These are phyloP conservation scores for Blastobotrys americana DNA, from an alignment of 805 yeast species.

Conservation along the genomic window DNA sequence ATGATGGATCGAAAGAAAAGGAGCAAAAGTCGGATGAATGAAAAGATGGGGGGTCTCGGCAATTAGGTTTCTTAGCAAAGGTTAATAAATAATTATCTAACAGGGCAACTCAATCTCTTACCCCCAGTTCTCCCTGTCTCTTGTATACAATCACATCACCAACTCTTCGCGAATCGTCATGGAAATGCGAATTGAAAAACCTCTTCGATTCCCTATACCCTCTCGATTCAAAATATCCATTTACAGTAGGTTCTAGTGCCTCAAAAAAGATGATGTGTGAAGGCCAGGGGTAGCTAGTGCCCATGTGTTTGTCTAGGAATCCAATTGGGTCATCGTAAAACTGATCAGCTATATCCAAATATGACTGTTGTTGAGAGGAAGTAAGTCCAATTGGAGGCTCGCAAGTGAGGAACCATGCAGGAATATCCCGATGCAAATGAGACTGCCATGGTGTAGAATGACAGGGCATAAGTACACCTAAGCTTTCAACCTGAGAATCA, in stretches of 20 bases:
- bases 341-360: conserved; percentile 81
- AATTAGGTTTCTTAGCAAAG: no score
- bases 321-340: conserved; percentile 60
- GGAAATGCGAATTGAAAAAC: conserved; percentile 71
- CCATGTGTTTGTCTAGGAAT: conserved; percentile 44
- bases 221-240: conserved; percentile 32
- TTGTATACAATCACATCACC: conserved; percentile 71
- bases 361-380: conserved; percentile 34
- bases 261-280: conserved; percentile 66
- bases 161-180: conserved; percentile 74
- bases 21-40: no score
- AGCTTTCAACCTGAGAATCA: conserved; percentile 36
- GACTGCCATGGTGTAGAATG: conserved; percentile 97
- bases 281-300: conserved; percentile 47
- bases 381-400: conserved; percentile 68
- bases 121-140: background rate
- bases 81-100: conserved; percentile 3
- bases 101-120: background rate
- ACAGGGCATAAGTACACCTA: conserved; percentile 90
- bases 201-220: conserved; percentile 37
- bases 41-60: no score
- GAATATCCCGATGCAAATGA: conserved; percentile 55
- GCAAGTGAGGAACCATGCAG: conserved; percentile 77
- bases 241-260: conserved; percentile 44
- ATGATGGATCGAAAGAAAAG: background rate